Conservation (phyloP, 2,329 filamentous ascomycete species). For the Botrytis squamosa region DNA sequence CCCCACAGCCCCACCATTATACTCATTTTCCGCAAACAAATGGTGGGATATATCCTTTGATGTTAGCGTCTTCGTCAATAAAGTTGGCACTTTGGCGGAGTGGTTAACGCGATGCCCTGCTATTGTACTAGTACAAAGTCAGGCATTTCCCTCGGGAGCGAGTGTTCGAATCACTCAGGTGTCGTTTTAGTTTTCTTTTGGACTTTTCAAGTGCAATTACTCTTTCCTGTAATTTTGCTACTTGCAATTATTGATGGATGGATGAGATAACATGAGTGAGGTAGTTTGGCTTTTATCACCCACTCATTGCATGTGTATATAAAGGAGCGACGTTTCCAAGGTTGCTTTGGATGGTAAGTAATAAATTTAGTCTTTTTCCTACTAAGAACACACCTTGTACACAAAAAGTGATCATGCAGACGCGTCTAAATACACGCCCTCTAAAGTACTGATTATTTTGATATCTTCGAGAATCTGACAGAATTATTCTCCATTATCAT, state of each 20-base stretch:
- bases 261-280: too few relatives aligned
- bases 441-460: not conserved
- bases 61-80: accelerated
- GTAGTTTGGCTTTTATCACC: not conserved
- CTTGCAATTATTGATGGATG: not conserved
- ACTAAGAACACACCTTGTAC: not conserved
- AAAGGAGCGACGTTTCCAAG: not conserved
- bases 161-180: constrained; percentile 1
- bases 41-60: not conserved
- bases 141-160: not conserved
- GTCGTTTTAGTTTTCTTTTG: not conserved
- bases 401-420: not conserved
- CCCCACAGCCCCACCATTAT: not conserved
- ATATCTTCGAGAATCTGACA: not conserved
- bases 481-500: not conserved
- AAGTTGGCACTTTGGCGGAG: not conserved
- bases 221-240: not conserved
- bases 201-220: not conserved
- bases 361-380: not conserved
- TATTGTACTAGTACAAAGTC: not conserved
- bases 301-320: not conserved
- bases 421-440: not conserved
- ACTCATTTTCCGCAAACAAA: accelerated
- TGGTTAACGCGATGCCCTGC: constrained; percentile 1
- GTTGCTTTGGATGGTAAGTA: not conserved